Conservation (phyloP, 768 basidiomycete species). For the Cantharellus cinnabarinus region DNA sequence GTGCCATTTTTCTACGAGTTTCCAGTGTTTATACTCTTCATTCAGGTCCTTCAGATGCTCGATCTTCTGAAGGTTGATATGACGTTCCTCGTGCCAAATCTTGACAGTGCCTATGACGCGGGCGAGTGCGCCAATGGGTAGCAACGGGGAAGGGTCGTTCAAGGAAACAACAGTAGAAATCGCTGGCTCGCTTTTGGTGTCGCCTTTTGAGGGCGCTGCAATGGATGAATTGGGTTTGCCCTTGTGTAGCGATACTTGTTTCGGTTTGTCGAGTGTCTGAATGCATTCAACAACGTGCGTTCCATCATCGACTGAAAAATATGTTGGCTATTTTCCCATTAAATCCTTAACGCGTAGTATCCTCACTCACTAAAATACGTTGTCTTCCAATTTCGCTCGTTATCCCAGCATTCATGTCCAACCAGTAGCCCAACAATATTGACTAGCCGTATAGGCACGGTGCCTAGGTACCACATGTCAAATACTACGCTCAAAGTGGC, state of each 20-base stretch:
- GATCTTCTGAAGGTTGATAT: neutral
- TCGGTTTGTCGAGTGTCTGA: neutral
- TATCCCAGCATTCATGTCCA: neutral
- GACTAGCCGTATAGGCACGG: neutral
- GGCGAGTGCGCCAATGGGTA: neutral
- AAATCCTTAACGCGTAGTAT: neutral
- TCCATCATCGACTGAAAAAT: neutral
- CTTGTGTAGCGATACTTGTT: neutral
- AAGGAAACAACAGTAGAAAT: neutral
- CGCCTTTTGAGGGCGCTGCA: neutral
- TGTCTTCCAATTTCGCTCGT: neutral
- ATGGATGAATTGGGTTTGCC: neutral
- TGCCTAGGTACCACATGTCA: neutral
- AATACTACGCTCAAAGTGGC: neutral
- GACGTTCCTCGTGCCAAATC: neutral
- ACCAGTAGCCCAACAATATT: neutral
- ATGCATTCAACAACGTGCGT: neutral
- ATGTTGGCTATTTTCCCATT: neutral
- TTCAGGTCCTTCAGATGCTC: neutral
- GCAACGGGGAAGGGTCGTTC: neutral
- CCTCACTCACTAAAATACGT: neutral
- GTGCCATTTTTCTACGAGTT: neutral
- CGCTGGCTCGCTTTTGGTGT: neutral
- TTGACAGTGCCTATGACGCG: neutral
- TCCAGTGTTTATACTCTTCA: neutral